Percentiles rank a stretch among this genome's conserved stretches.
Conservation (phyloP, 768 basidiomycete species). For the Suillus decipiens region DNA sequence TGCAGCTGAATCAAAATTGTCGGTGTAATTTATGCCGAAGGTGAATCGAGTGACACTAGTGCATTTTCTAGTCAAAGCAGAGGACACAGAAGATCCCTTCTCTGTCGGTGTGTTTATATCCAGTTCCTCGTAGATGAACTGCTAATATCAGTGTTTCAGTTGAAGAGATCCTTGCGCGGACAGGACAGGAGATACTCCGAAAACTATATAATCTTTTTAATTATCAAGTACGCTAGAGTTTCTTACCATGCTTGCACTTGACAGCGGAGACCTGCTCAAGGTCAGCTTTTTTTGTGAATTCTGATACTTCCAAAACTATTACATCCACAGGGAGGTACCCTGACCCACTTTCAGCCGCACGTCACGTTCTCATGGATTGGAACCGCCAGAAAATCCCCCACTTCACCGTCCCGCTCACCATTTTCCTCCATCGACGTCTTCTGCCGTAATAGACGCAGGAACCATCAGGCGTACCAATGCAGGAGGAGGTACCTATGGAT, state of each 20-base stretch:
- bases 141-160: constrained; percentile 45
- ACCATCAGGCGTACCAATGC: constrained; percentile 57
- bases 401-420: constrained; percentile 73
- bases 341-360: constrained; percentile 79
- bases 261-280: constrained; percentile 82
- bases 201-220: constrained; percentile 82
- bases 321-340: constrained; percentile 74
- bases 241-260: constrained; percentile 86
- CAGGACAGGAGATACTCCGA: constrained; percentile 67
- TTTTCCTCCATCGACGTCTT: constrained; percentile 75
- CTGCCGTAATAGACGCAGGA: constrained; percentile 70
- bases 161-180: constrained; percentile 81
- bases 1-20: constrained; percentile 90
- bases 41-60: constrained; percentile 49
- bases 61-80: constrained; percentile 83
- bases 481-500: constrained; percentile 45
- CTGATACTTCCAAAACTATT: not conserved
- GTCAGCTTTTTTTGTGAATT: constrained; percentile 34
- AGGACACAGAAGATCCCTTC: constrained; percentile 89
- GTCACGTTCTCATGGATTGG: constrained; percentile 87
- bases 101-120: constrained; percentile 66
- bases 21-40: constrained; percentile 94
- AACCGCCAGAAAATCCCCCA: constrained; percentile 95
- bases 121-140: not conserved
- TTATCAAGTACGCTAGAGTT: constrained; percentile 78